Conservation (phyloP, 495 filamentous ascomycete species). For the Neurospora sp. region DNA sequence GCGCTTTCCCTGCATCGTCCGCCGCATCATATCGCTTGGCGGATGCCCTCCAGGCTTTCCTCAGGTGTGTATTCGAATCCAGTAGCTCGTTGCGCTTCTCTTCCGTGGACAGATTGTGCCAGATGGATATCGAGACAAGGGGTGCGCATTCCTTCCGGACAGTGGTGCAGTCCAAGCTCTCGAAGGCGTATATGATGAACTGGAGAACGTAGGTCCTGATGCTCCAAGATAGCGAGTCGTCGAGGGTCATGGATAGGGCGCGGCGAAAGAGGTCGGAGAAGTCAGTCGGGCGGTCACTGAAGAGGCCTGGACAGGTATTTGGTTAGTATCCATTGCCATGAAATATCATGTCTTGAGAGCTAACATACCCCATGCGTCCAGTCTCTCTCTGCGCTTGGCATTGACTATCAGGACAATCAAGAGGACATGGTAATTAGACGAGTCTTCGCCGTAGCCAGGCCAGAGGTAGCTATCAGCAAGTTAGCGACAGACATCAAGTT, state of each 20-base stretch:
- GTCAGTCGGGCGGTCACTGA: slow-evolving; percentile 64
- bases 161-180: slow-evolving; percentile 81
- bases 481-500: slow-evolving; percentile 9
- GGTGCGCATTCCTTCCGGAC: slow-evolving; percentile 94
- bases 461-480: slow-evolving; percentile 63
- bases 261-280: slow-evolving; percentile 90
- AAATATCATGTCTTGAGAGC: slow-evolving; percentile 29
- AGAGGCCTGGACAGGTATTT: slow-evolving; percentile 43
- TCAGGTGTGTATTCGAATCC: slow-evolving; percentile 56
- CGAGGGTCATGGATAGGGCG: slow-evolving; percentile 79
- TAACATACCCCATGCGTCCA: slow-evolving; percentile 64
- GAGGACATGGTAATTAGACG: slow-evolving; percentile 83
- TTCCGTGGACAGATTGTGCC: slow-evolving; percentile 78
- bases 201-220: slow-evolving; percentile 72
- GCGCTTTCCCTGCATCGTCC: slow-evolving; percentile 67
- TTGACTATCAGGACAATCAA: slow-evolving; percentile 76
- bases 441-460: slow-evolving; percentile 83
- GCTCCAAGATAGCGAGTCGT: slow-evolving; percentile 56
- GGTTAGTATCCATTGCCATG: slow-evolving; percentile 32
- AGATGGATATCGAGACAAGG: slow-evolving; percentile 86
- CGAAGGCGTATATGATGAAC: slow-evolving; percentile 85
- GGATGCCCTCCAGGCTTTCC: slow-evolving; percentile 85
- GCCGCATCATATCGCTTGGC: slow-evolving; percentile 78
- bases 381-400: slow-evolving; percentile 75
- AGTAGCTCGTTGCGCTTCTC: slow-evolving; percentile 56